phyloP scores from a whole-genome alignment of 352 stramenopile species.

The Phytophthora brassicae region DNA sequence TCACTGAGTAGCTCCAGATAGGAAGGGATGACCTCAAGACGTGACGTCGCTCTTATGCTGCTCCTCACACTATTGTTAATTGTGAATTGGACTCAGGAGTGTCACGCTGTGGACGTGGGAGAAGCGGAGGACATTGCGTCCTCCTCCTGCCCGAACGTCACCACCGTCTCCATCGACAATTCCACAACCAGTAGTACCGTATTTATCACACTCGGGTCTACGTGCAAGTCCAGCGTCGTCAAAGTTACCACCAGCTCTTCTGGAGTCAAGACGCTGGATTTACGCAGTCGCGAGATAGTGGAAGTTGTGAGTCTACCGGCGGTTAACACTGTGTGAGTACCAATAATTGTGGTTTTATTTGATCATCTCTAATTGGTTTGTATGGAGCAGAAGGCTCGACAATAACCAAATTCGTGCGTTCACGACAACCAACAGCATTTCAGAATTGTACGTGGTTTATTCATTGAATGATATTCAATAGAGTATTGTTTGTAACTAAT shows the following conservation, averaged over 20 bases:
- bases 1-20: not conserved
- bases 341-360: not conserved
- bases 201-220: slow-evolving; percentile 22
- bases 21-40: slow-evolving; percentile 2
- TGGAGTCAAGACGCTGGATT: slow-evolving; percentile 19
- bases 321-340: slow-evolving; percentile 27
- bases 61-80: slow-evolving; percentile 12
- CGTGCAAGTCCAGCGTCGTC: slow-evolving; percentile 20
- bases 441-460: slow-evolving; percentile 18
- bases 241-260: slow-evolving; percentile 11
- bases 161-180: slow-evolving; percentile 26
- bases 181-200: slow-evolving; percentile 15
- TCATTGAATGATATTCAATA: not conserved
- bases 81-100: not conserved
- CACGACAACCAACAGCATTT: slow-evolving; percentile 18
- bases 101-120: slow-evolving; percentile 31
- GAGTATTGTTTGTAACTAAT: not conserved
- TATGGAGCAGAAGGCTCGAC: slow-evolving; percentile 25
- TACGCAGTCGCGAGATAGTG: slow-evolving; percentile 23
- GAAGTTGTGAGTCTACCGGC: slow-evolving; percentile 25
- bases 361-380: too few relatives aligned
- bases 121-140: slow-evolving; percentile 21
- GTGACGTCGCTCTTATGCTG: not conserved
- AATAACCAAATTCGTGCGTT: slow-evolving; percentile 33
- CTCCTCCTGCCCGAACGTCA: slow-evolving; percentile 35